Evolutionary conservation across 305 asterid species (phyloP), one percentile per base, ranked within the genome.

Genomic region (Plantago coronopus): DNA sequence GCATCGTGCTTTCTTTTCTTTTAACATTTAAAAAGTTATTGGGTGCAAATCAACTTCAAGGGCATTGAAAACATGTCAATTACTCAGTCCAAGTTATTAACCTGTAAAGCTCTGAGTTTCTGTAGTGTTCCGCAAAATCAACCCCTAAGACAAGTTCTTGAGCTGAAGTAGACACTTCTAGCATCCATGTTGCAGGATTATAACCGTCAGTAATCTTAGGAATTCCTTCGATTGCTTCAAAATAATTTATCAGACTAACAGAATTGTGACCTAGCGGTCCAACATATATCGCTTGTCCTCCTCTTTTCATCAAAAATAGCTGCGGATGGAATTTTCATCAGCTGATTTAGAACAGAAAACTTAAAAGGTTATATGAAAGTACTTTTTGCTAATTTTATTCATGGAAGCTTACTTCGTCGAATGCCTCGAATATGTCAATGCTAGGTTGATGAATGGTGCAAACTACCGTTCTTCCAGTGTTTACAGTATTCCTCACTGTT

Each of bases 111-210:
- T 79, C 78, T 23, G 84, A 76, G 51, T 70, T 70, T 62, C 79
- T 37, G 63, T 68, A 79, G 12, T 55, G 61, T 48, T 76, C 72
- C 34, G 81, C 74, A 17, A 79, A 79, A 61, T 79, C 73, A 20
- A 70, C 27, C 3, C 62, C 65, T 8, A 73, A 14, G 7, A 9
- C 37, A 4, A 9, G 57, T 55, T 79, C 23, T 25, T 79, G 79
- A 25, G 73, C 40, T 2, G 81, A 61, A 9, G 75, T 54, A 22
- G 77, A 73, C 46, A 73, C 75, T 48, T 79, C 81, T 20, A 79
- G 69, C 84, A 76, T 79, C 84, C 84, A 79, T 18, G 81, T 76
- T 15, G 79, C 84, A 48, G 81, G 81, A 59, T 79, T 76, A 47
- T 68, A 68, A 23, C 81, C 81, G 8, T 76, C 79, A 65, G 64